Evolutionary conservation across 495 filamentous ascomycete genomes (phyloP).

Genomic region (Letharia columbiana): DNA sequence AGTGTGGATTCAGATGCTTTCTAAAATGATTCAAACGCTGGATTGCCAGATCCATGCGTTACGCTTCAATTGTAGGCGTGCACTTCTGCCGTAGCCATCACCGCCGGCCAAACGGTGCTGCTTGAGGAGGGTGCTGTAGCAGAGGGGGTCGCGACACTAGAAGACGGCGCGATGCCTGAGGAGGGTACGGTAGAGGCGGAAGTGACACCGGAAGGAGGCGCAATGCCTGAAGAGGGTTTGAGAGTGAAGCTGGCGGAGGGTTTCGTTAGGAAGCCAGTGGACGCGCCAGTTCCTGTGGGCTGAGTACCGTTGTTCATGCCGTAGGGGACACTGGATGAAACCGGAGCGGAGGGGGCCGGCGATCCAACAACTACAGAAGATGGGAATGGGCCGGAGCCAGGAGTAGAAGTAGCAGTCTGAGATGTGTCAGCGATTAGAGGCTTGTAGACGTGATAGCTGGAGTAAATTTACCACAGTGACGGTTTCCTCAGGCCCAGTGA

Average conservation of each 20-base stretch:
- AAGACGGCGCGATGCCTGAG: background rate
- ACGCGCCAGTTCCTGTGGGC: conserved; percentile 24
- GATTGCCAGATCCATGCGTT: background rate
- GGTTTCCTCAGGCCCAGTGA: conserved; percentile 31
- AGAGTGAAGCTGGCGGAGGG: conserved; percentile 16
- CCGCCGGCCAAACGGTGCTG: background rate
- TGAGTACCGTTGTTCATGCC: conserved; percentile 34
- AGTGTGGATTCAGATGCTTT: conserved; percentile 1
- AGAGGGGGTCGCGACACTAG: background rate
- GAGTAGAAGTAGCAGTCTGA: conserved; percentile 11
- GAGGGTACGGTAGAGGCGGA: background rate
- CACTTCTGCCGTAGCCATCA: background rate
- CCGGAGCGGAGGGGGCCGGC: background rate
- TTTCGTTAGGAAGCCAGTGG: conserved; percentile 36
- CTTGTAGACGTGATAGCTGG: background rate
- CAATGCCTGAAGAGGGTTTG: background rate
- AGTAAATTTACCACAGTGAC: conserved; percentile 38
- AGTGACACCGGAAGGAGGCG: background rate
- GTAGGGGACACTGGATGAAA: conserved; percentile 23
- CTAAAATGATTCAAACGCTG: background rate
- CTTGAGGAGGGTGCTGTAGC: background rate
- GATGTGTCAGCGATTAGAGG: background rate
- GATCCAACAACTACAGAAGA: conserved; percentile 11
- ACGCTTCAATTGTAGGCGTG: background rate
- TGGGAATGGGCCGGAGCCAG: conserved; percentile 7